Conservation (phyloP, 768 basidiomycete species). For the Tricholoma saponaceum region DNA sequence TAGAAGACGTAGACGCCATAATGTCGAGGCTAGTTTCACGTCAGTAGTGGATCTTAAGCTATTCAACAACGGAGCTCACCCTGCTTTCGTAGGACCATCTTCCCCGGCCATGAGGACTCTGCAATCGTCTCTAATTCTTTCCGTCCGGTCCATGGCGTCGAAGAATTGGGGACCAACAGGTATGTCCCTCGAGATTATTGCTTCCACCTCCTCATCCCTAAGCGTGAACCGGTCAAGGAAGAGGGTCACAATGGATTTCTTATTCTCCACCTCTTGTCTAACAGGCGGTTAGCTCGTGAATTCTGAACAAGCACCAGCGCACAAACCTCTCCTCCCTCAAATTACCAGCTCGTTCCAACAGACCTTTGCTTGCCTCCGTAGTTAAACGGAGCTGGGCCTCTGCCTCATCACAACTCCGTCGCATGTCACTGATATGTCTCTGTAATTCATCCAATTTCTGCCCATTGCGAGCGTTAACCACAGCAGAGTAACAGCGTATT, state of each 20-base stretch:
- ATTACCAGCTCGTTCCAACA: slow-evolving; percentile 81
- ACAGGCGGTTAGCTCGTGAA: background rate
- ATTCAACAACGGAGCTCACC: slow-evolving; percentile 38
- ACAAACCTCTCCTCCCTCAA: slow-evolving; percentile 68
- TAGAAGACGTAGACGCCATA: slow-evolving; percentile 73
- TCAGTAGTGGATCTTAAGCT: background rate
- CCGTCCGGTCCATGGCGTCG: slow-evolving; percentile 81
- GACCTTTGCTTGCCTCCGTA: slow-evolving; percentile 67
- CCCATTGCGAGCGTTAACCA: background rate
- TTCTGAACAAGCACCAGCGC: background rate
- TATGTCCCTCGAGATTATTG: slow-evolving; percentile 75
- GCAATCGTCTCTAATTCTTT: slow-evolving; percentile 80
- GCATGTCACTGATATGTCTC: slow-evolving; percentile 76
- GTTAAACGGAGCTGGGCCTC: slow-evolving; percentile 73
- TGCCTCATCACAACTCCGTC: slow-evolving; percentile 75
- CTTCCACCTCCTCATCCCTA: slow-evolving; percentile 62
- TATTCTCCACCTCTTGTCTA: slow-evolving; percentile 68
- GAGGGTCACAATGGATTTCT: slow-evolving; percentile 66
- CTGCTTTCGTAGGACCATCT: slow-evolving; percentile 71
- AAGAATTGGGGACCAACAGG: slow-evolving; percentile 76
- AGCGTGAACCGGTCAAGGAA: slow-evolving; percentile 90
- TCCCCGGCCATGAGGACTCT: slow-evolving; percentile 83
- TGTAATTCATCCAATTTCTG: slow-evolving; percentile 86
- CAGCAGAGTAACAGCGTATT: background rate
- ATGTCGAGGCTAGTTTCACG: slow-evolving; percentile 67